Conservation (phyloP, 176 grass and related monocot genomes). For the Oryza officinalis region DNA sequence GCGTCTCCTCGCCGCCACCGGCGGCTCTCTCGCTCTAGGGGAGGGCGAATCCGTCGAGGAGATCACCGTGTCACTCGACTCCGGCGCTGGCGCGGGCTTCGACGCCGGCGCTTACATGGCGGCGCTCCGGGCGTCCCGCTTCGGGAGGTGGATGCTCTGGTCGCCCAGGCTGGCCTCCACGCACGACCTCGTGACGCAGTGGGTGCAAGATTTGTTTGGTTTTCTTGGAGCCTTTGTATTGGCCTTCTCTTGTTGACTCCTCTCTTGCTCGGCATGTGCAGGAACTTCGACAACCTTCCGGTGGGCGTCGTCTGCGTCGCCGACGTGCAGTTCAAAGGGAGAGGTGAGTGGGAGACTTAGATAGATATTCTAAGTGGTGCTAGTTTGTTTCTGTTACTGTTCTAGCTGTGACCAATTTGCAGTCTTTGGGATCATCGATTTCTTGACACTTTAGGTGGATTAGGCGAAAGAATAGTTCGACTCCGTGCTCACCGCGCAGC, state of each 20-base stretch:
- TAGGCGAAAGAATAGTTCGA: too few species aligned
- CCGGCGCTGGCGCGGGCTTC: slow-evolving; percentile 44
- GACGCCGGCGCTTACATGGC: slow-evolving; percentile 57
- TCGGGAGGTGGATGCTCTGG: slow-evolving; percentile 80
- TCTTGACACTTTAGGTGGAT: slow-evolving; percentile 3
- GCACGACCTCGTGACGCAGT: slow-evolving; percentile 75
- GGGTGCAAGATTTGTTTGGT: slow-evolving; percentile 8
- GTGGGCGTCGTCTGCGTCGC: slow-evolving; percentile 76
- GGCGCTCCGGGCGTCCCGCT: slow-evolving; percentile 52
- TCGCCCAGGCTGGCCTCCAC: slow-evolving; percentile 83
- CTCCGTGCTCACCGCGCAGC: too few species aligned
- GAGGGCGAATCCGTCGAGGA: background rate
- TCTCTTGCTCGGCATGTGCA: slow-evolving; percentile 1
- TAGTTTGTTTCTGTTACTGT: background rate
- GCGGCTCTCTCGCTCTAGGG: background rate
- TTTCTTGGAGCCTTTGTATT: background rate
- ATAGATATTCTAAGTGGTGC: background rate
- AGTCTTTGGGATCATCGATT: background rate
- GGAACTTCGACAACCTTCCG: slow-evolving; percentile 82
- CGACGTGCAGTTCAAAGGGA: slow-evolving; percentile 83
- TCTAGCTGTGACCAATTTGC: background rate
- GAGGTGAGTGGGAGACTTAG: slow-evolving; percentile 48
- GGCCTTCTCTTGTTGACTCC: background rate
- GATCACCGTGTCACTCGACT: slow-evolving; percentile 33
- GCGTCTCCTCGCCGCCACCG: slow-evolving; percentile 41